Conservation (phyloP, 306 rosid species). For the Fragaria nilgerrensis region DNA sequence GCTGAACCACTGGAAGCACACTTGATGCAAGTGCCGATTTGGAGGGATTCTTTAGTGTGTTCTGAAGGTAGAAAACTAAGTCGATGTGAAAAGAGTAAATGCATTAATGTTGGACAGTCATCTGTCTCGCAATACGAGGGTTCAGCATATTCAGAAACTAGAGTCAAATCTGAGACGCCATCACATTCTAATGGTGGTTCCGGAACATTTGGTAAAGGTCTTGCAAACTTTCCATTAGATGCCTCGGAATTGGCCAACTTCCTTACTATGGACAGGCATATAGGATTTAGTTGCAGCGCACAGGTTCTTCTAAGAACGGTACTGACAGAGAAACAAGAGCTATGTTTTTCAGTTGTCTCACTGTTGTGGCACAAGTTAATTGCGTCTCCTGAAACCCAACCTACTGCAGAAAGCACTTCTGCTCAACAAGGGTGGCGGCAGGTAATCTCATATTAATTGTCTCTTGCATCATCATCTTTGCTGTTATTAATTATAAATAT, state of each 20-base stretch:
- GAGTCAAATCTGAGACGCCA: constrained; percentile 33
- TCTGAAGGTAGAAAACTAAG: constrained; percentile 44
- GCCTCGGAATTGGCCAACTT: constrained; percentile 97
- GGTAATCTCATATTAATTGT: constrained; percentile 43
- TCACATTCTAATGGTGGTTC: constrained; percentile 51
- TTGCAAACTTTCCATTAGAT: constrained; percentile 62
- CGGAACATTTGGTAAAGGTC: constrained; percentile 57
- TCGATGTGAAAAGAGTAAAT: constrained; percentile 43
- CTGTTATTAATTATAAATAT: neutral
- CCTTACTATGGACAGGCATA: constrained; percentile 86
- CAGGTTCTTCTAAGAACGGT: constrained; percentile 78
- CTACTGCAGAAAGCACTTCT: constrained; percentile 89
- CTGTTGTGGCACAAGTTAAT: constrained; percentile 93
- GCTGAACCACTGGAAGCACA: constrained; percentile 92
- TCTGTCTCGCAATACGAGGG: constrained; percentile 33
- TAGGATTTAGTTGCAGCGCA: constrained; percentile 79
- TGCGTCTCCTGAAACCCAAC: constrained; percentile 92
- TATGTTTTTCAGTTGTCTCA: constrained; percentile 93
- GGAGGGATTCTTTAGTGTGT: constrained; percentile 52
- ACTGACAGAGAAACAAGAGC: constrained; percentile 79
- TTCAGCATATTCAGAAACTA: constrained; percentile 42
- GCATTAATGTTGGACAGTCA: constrained; percentile 51
- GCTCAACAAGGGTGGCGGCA: constrained; percentile 99
- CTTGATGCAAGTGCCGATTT: constrained; percentile 51
- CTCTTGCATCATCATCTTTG: neutral